A percentile compares a stretch with the other conserved stretches of the same genome.
Conservation (phyloP, 2,329 filamentous ascomycete species). For the Penicillium sp. region DNA sequence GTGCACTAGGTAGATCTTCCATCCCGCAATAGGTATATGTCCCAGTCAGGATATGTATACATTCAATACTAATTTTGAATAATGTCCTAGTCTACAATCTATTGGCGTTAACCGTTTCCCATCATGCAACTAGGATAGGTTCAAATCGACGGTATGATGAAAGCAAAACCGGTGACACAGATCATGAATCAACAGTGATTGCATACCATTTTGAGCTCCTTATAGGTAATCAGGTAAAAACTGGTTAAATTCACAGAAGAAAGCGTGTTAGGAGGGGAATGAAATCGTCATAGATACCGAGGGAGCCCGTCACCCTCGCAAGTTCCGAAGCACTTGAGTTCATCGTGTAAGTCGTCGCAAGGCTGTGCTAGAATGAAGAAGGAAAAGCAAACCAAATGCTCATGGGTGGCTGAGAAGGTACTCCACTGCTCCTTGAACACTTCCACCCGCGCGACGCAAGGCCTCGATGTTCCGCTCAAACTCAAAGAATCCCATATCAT, state of each 20-base stretch:
- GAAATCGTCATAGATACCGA: constrained; percentile 7
- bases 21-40: too few relatives aligned
- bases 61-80: too few relatives aligned
- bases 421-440: constrained; percentile 72
- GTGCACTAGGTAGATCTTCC: too few relatives aligned
- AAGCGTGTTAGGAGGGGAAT: constrained; percentile 9
- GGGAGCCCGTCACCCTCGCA: constrained; percentile 8
- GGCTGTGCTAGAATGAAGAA: constrained; percentile 9
- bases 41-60: too few relatives aligned
- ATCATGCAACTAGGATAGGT: too few relatives aligned
- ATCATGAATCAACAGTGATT: background rate
- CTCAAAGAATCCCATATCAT: constrained; percentile 98
- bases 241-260: constrained; percentile 1
- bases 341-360: constrained; percentile 4
- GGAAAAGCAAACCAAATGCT: constrained; percentile 8
- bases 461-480: constrained; percentile 92
- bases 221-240: background rate
- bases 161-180: too few relatives aligned
- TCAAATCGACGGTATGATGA: background rate
- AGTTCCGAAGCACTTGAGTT: constrained; percentile 6
- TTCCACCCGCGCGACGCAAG: constrained; percentile 81
- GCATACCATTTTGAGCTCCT: background rate
- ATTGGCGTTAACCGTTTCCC: too few relatives aligned
- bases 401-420: constrained; percentile 39
- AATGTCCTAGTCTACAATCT: too few relatives aligned